A percentile compares a stretch with the other conserved stretches of the same genome.
Evolutionary conservation across 768 basidiomycete species (phyloP).

Genomic region (Tremella fuciformis): DNA sequence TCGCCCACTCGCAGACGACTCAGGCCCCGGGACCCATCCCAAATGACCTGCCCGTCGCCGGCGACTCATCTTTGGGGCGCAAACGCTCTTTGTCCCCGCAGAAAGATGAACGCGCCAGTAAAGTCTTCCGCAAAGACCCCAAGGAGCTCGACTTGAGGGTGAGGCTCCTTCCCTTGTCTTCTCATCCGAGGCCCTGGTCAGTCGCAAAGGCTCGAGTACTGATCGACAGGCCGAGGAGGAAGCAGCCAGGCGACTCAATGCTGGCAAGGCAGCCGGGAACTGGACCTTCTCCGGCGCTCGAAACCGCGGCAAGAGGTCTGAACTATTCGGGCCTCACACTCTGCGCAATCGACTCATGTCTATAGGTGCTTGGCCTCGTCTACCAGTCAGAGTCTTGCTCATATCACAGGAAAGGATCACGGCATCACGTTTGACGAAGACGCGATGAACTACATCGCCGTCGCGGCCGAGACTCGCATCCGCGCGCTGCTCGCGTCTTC

Average conservation of each 20-base stretch:
- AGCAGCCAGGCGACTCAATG: constrained; percentile 34
- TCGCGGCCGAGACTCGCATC: constrained; percentile 38
- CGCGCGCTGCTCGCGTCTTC: constrained; percentile 22
- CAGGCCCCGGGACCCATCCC: too few species aligned
- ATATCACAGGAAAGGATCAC: constrained; percentile 25
- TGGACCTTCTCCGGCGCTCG: constrained; percentile 15
- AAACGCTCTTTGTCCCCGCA: constrained; percentile 13
- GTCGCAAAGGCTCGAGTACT: background rate
- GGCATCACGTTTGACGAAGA: constrained; percentile 30
- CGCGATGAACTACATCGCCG: constrained; percentile 28
- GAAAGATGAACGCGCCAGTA: constrained; percentile 7
- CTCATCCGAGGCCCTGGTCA: background rate
- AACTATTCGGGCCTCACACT: constrained; percentile 21
- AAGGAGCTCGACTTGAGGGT: constrained; percentile 14
- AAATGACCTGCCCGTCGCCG: background rate
- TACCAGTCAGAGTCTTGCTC: background rate
- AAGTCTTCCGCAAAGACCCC: constrained; percentile 10
- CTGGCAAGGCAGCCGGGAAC: constrained; percentile 15
- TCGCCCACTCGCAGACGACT: too few species aligned
- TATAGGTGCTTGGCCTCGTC: constrained; percentile 8
- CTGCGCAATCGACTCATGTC: constrained; percentile 9
- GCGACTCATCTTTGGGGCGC: background rate
- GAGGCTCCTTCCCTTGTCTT: background rate
- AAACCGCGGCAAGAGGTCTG: constrained; percentile 27
- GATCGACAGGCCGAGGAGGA: constrained; percentile 40